Conservation (phyloP, 768 basidiomycete genomes). For the Galerina sulciceps region DNA sequence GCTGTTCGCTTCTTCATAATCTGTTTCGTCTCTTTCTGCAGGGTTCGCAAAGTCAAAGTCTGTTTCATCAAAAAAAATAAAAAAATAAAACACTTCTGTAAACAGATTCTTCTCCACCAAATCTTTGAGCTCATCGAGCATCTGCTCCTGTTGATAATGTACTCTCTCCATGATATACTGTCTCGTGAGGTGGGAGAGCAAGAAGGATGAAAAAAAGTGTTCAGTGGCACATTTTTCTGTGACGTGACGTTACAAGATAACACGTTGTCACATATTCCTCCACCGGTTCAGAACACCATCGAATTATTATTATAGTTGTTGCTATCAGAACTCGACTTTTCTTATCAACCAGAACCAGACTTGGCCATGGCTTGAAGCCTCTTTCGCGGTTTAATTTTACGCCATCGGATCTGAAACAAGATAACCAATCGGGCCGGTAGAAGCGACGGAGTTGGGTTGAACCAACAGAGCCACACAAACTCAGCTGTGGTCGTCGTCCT, state of each 20-base stretch:
- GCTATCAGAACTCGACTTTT: no score
- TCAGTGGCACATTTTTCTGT: not conserved
- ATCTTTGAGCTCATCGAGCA: slow-evolving; percentile 96
- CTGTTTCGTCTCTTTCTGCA: slow-evolving; percentile 77
- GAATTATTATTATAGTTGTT: no score
- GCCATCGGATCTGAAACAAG: no score
- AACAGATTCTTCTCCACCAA: slow-evolving; percentile 85
- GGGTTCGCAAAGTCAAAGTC: slow-evolving; percentile 7
- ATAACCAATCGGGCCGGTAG: not conserved
- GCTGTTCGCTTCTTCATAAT: slow-evolving; percentile 84
- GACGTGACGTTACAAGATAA: not conserved
- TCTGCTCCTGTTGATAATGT: slow-evolving; percentile 92
- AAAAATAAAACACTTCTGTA: slow-evolving; percentile 59
- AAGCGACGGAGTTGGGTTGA: not conserved
- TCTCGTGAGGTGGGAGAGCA: not conserved
- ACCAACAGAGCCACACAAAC: slow-evolving; percentile 17
- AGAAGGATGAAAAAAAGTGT: not conserved
- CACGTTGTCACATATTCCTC: not conserved
- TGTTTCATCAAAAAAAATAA: not conserved
- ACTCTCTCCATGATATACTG: slow-evolving; percentile 80
- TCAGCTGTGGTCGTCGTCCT: no score
- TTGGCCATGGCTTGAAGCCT: no score
- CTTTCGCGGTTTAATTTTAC: no score
- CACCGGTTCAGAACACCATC: no score
- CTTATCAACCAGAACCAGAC: no score